Conservation (phyloP, 495 filamentous ascomycete genomes). For the Aspergillus ellipticus region DNA sequence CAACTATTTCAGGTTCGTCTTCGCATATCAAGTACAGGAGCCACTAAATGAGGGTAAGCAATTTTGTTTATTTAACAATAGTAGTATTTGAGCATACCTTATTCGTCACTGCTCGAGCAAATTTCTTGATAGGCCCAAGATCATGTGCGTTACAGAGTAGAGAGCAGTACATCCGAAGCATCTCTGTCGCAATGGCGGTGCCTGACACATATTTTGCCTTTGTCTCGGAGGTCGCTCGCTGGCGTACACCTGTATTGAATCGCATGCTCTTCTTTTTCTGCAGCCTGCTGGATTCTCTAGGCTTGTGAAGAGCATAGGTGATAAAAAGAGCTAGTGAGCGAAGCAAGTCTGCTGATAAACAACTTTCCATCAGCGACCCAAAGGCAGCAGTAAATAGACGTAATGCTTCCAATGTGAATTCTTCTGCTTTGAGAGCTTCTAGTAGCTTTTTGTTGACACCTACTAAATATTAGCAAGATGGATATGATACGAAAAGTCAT, state of each 20-base stretch:
- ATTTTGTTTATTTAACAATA: neutral
- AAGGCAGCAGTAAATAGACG: slow-evolving; percentile 74
- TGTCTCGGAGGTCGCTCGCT: slow-evolving; percentile 21
- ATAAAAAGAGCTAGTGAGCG: slow-evolving; percentile 89
- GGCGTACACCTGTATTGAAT: slow-evolving; percentile 28
- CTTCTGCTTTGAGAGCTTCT: slow-evolving; percentile 81
- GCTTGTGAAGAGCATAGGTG: slow-evolving; percentile 83
- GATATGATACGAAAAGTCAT: neutral
- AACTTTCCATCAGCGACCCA: slow-evolving; percentile 70
- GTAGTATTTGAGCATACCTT: slow-evolving; percentile 60
- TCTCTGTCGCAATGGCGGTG: slow-evolving; percentile 62
- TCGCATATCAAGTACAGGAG: slow-evolving; percentile 89
- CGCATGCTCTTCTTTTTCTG: slow-evolving; percentile 52
- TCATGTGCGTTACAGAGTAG: slow-evolving; percentile 73
- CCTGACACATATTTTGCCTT: slow-evolving; percentile 31
- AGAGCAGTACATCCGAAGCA: slow-evolving; percentile 79
- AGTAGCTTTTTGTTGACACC: slow-evolving; percentile 86
- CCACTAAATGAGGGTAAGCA: slow-evolving; percentile 58
- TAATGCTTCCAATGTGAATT: slow-evolving; percentile 65
- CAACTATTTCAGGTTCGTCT: slow-evolving; percentile 75
- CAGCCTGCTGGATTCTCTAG: slow-evolving; percentile 35
- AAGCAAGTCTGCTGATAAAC: slow-evolving; percentile 74
- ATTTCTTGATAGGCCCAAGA: slow-evolving; percentile 66
- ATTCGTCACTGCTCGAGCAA: slow-evolving; percentile 92
- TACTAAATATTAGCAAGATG: slow-evolving; percentile 35